Evolutionary conservation across 768 basidiomycete species (phyloP).

Genomic region (Leccinum uliginosum): DNA sequence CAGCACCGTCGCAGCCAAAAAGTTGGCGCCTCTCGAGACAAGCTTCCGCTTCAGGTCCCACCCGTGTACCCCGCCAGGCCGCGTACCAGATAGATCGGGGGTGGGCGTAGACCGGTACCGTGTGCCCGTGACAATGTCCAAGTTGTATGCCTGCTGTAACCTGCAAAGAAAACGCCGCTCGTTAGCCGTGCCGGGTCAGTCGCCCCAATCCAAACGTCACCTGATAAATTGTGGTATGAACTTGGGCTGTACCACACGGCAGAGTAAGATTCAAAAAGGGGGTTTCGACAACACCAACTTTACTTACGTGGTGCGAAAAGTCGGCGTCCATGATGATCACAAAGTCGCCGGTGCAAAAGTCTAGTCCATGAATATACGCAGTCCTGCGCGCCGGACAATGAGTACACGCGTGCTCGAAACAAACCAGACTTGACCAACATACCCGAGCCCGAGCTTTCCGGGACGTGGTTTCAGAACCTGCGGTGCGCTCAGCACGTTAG

Average conservation of each 20-base stretch:
- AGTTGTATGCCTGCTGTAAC: slow-evolving; percentile 77
- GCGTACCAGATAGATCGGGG: slow-evolving; percentile 52
- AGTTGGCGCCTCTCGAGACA: slow-evolving; percentile 86
- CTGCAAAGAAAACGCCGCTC: slow-evolving; percentile 32
- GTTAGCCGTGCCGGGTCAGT: slow-evolving; percentile 2
- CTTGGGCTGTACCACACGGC: slow-evolving; percentile 61
- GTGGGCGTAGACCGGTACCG: slow-evolving; percentile 68
- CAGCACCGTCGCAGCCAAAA: slow-evolving; percentile 80
- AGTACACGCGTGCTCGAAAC: background rate
- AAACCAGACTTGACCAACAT: slow-evolving; percentile 17
- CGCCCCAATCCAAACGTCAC: slow-evolving; percentile 34
- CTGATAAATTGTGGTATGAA: slow-evolving; percentile 92
- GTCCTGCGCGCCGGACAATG: slow-evolving; percentile 47
- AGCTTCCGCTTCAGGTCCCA: slow-evolving; percentile 91
- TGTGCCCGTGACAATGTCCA: slow-evolving; percentile 92
- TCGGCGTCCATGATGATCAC: slow-evolving; percentile 98
- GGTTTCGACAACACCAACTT: background rate
- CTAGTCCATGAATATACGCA: slow-evolving; percentile 88
- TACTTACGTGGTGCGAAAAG: slow-evolving; percentile 87
- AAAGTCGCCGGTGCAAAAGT: slow-evolving; percentile 87
- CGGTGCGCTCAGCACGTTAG: slow-evolving; percentile 4
- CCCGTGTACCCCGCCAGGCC: slow-evolving; percentile 83
- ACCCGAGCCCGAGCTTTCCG: slow-evolving; percentile 91
- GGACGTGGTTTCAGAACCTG: slow-evolving; percentile 83
- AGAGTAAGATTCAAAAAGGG: slow-evolving; percentile 6